Base-by-base conservation (phyloP, 2,329 filamentous ascomycete genomes). In the Arthrinium puccinioides region DNA sequence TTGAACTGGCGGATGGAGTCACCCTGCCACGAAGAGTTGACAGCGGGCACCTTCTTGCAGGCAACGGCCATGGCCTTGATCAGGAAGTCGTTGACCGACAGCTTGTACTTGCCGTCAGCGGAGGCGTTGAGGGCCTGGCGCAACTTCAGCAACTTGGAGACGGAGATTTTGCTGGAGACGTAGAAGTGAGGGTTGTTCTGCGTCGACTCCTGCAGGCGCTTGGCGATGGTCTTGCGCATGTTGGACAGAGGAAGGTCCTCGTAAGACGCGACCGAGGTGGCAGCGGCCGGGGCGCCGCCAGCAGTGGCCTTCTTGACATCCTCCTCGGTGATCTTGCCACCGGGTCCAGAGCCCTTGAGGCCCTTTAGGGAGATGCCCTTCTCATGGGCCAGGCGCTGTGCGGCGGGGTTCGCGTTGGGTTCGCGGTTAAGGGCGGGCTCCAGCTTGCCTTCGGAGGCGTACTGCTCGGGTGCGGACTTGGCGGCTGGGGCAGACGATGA, bases 21-120 rank as follows among this genome's bases (percentile, higher is more conserved):
- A 53, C 82, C 83, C 56, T 84, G 81, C 90, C 92, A 98, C 62
- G 86, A 90, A 35, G 89, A 89, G 78, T 98, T 98, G 67, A 89
- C 92, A 48, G 85, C 78, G 42, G 92, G 92, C 33, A 97, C 89
- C 77, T 95, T 96, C 70, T 83, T 83, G 61, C 84, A 87, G 44
- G 92, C 92, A 45, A 85, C 72, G 42, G 79, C 86, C 41, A 90
- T 86, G 51, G 90, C 92, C 79, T 98, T 98, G 76, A 98, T 87
- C 46, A 98, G 75, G 76, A 98, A 95, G 69, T 98, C 92, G 69
- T 98, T 98, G 68, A 98, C 87, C n/a, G 89, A 96, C 42, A 98
- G 85, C 79, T 96, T 98, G 79, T 95, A 98, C 66, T 88, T 82
- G 68, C 90, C 92, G 45, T 95, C 83, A 32, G 87, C 73, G 10